A percentile compares a stretch with the other conserved stretches of the same genome.
Evolutionary conservation across 768 basidiomycete genomes (phyloP).

Genomic region (Inosperma sp.): DNA sequence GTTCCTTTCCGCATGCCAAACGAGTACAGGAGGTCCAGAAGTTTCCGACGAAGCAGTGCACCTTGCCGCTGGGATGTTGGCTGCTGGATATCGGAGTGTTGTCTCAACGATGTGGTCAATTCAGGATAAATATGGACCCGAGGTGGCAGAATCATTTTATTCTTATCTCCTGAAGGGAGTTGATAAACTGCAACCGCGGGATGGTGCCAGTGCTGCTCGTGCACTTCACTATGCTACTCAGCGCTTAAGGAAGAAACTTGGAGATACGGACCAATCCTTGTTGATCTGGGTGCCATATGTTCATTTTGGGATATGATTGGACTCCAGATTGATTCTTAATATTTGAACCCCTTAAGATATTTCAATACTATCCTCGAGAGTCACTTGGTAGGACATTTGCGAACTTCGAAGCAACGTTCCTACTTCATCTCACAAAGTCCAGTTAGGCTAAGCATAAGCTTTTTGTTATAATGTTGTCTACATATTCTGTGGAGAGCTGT

Average conservation of each 20-base stretch:
- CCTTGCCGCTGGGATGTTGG: slow-evolving; percentile 35
- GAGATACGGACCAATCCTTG: neutral
- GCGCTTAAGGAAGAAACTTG: neutral
- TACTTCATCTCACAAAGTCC: too few relatives aligned
- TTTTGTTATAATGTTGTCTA: too few relatives aligned
- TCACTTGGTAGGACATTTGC: too few relatives aligned
- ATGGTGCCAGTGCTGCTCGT: neutral
- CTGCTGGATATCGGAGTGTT: slow-evolving; percentile 16
- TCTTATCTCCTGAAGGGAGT: neutral
- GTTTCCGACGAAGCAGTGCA: slow-evolving; percentile 35
- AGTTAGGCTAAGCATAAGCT: too few relatives aligned
- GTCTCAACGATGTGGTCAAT: slow-evolving; percentile 9
- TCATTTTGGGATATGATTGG: slow-evolving; percentile 1
- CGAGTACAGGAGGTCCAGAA: slow-evolving; percentile 25
- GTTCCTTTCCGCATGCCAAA: slow-evolving; percentile 38
- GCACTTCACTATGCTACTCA: slow-evolving; percentile 4
- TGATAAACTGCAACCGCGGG: neutral
- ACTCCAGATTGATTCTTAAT: neutral
- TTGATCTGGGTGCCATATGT: slow-evolving; percentile 5
- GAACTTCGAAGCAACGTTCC: too few relatives aligned
- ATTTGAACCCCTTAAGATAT: too few relatives aligned
- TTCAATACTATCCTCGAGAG: too few relatives aligned
- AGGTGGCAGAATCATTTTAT: neutral
- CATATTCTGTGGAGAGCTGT: too few relatives aligned
- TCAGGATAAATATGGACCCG: neutral